Percentiles rank a stretch among this genome's conserved stretches.
phyloP scores from a whole-genome alignment of 768 basidiomycete genomes.

The Leccinum uliginosum region DNA sequence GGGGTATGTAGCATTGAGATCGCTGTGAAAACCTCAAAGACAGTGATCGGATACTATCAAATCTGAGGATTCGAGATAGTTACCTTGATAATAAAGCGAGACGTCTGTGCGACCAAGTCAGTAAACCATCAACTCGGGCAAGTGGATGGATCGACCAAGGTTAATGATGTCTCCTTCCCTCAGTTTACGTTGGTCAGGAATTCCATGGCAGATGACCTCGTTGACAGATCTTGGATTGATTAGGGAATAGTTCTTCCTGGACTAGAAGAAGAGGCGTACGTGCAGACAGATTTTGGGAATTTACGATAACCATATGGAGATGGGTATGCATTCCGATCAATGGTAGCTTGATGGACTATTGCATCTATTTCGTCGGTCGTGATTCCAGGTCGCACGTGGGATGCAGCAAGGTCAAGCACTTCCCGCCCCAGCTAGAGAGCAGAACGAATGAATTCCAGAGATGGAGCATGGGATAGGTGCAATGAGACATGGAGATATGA shows the following conservation, averaged over 20 bases:
- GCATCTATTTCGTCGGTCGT: slow-evolving; percentile 95
- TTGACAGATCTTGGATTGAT: slow-evolving; percentile 67
- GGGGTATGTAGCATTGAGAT: slow-evolving; percentile 91
- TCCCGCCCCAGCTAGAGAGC: slow-evolving; percentile 72
- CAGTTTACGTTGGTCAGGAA: slow-evolving; percentile 80
- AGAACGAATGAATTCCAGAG: slow-evolving; percentile 3
- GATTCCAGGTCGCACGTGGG: slow-evolving; percentile 82
- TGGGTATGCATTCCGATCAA: slow-evolving; percentile 90
- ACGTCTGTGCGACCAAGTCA: slow-evolving; percentile 51
- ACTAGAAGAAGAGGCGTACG: slow-evolving; percentile 46
- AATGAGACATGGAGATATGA: neutral
- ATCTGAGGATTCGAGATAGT: slow-evolving; percentile 8
- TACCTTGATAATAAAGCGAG: slow-evolving; percentile 74
- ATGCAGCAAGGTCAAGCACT: slow-evolving; percentile 89
- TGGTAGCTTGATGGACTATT: slow-evolving; percentile 87
- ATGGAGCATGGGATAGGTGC: neutral
- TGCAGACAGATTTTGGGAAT: slow-evolving; percentile 97
- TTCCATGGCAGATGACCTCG: slow-evolving; percentile 96
- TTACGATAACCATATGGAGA: slow-evolving; percentile 88
- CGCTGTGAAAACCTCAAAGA: slow-evolving; percentile 76
- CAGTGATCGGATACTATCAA: neutral
- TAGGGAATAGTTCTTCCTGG: slow-evolving; percentile 1
- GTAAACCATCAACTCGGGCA: slow-evolving; percentile 10
- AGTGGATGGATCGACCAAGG: slow-evolving; percentile 53
- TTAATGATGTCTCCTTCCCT: slow-evolving; percentile 96